A percentile compares a stretch with the other conserved stretches of the same genome.
Conservation (phyloP, 768 basidiomycete species). For the Trametes cubensis region DNA sequence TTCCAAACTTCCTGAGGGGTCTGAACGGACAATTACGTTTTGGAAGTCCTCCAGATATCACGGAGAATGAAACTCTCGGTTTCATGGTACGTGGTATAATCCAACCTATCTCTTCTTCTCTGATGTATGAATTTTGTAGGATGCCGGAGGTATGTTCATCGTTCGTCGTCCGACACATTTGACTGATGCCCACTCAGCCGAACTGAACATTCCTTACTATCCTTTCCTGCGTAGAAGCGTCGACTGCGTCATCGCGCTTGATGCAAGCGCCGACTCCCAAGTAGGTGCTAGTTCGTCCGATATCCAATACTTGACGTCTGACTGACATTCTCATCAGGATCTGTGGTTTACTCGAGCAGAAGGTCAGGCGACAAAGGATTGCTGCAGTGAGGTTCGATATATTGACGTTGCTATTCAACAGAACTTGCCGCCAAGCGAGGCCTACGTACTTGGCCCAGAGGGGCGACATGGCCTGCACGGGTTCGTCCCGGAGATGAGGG, state of each 20-base stretch:
- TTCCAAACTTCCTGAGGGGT: slow-evolving; percentile 33
- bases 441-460: slow-evolving; percentile 31
- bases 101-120: not conserved
- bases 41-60: slow-evolving; percentile 29
- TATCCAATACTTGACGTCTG: not conserved
- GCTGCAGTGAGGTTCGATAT: not conserved
- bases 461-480: slow-evolving; percentile 30
- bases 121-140: slow-evolving; percentile 7
- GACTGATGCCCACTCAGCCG: slow-evolving; percentile 18
- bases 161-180: not conserved
- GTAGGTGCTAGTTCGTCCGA: slow-evolving; percentile 5
- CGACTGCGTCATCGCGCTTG: slow-evolving; percentile 33
- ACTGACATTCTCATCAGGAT: slow-evolving; percentile 17
- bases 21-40: slow-evolving; percentile 28
- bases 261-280: slow-evolving; percentile 34
- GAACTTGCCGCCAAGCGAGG: slow-evolving; percentile 31
- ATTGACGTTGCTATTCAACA: not conserved
- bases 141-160: slow-evolving; percentile 29
- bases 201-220: slow-evolving; percentile 33
- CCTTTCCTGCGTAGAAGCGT: slow-evolving; percentile 30
- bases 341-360: slow-evolving; percentile 34
- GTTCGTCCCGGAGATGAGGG: slow-evolving; percentile 12
- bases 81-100: slow-evolving; percentile 27
- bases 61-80: slow-evolving; percentile 27
- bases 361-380: slow-evolving; percentile 17